A percentile compares a stretch with the other conserved stretches of the same genome.
Conservation (phyloP, 495 filamentous ascomycete species). For the Hypoxylon fuscum region DNA sequence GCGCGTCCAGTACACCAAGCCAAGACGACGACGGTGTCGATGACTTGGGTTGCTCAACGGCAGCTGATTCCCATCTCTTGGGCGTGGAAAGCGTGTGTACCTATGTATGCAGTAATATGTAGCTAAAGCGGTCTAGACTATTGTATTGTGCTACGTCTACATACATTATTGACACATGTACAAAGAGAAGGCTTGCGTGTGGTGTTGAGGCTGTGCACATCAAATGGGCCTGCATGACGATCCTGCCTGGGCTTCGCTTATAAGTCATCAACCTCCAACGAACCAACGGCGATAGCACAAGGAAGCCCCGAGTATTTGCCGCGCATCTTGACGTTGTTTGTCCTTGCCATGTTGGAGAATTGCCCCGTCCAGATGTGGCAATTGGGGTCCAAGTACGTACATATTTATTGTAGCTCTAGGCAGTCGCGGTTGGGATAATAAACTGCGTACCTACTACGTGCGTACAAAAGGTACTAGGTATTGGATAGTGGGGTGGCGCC, state of each 20-base stretch:
- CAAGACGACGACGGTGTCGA: constrained; percentile 15
- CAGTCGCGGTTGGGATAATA: no score
- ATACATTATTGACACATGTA: constrained; percentile 13
- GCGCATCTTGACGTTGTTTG: no score
- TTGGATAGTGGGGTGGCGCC: no score
- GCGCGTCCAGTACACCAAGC: constrained; percentile 26
- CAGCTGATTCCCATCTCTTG: constrained; percentile 10
- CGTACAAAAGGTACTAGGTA: no score
- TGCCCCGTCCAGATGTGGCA: no score
- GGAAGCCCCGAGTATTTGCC: no score
- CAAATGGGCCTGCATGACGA: constrained; percentile 16
- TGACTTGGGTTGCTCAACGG: constrained; percentile 18
- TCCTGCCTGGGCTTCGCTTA: constrained; percentile 10
- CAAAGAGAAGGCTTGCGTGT: constrained; percentile 32
- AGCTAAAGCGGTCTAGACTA: constrained; percentile 10
- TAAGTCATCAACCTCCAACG: background rate
- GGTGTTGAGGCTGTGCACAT: constrained; percentile 40
- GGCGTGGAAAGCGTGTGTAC: background rate
- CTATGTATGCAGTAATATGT: background rate
- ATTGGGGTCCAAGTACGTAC: no score
- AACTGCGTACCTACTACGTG: no score
- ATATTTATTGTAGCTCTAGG: no score
- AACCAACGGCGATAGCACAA: background rate
- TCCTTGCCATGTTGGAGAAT: no score
- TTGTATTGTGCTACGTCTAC: constrained; percentile 10